Evolutionary conservation across 2,329 filamentous ascomycete species (phyloP).

Genomic region (Metarhizium rileyi): DNA sequence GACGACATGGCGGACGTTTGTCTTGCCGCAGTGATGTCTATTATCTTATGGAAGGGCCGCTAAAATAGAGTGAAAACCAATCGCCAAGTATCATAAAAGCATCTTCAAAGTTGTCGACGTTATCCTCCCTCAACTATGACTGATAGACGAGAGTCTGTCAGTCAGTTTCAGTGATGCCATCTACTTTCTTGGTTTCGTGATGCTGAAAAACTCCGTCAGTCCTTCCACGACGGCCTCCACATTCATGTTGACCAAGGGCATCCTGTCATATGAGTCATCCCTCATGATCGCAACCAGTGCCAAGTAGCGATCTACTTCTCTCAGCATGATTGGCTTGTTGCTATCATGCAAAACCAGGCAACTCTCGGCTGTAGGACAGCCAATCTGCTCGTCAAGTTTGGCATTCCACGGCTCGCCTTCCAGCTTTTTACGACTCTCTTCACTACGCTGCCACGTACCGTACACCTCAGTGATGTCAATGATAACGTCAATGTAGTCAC

Average conservation of each 20-base stretch:
- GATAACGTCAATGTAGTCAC: slow-evolving; percentile 96
- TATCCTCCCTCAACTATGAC: not conserved
- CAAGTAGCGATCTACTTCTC: slow-evolving; percentile 64
- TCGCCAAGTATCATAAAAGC: not conserved
- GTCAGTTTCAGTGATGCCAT: not conserved
- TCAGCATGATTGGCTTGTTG: slow-evolving; percentile 54
- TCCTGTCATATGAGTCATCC: slow-evolving; percentile 74
- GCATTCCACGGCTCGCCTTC: slow-evolving; percentile 53
- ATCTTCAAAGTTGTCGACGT: not conserved
- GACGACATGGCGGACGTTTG: slow-evolving; percentile 37
- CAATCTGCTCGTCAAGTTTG: slow-evolving; percentile 55
- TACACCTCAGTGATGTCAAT: slow-evolving; percentile 96
- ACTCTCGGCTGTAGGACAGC: slow-evolving; percentile 56
- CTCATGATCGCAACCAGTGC: slow-evolving; percentile 81
- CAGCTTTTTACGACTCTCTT: slow-evolving; percentile 43
- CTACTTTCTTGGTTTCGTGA: slow-evolving; percentile 48
- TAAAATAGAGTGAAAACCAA: not conserved
- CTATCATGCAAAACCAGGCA: slow-evolving; percentile 57
- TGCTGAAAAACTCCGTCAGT: slow-evolving; percentile 68
- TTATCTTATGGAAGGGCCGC: not conserved
- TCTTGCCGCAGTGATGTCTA: slow-evolving; percentile 19
- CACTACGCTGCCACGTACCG: slow-evolving; percentile 57
- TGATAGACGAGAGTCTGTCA: not conserved
- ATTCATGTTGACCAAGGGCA: slow-evolving; percentile 79
- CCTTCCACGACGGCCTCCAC: slow-evolving; percentile 74